Evolutionary conservation across 2,329 filamentous ascomycete genomes (phyloP).

Genomic region (Stachybotrys chlorohalonatus): DNA sequence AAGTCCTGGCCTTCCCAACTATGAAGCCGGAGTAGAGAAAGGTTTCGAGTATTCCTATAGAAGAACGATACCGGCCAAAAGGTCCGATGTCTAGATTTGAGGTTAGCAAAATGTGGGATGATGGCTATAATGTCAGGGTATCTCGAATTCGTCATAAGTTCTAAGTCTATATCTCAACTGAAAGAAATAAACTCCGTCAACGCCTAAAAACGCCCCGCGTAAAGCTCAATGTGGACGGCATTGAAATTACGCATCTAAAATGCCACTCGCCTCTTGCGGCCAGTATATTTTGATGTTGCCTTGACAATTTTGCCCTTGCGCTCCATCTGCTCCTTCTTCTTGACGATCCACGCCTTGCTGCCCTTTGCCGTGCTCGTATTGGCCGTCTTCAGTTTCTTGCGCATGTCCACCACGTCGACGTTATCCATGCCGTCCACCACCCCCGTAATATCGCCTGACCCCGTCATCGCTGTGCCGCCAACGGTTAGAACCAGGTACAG

Average conservation of each 20-base stretch:
- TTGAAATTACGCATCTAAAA: conserved; percentile 42
- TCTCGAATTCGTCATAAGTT: not conserved
- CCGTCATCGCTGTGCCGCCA: conserved; percentile 47
- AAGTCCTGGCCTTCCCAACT: conserved; percentile 93
- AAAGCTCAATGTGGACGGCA: too few relatives aligned
- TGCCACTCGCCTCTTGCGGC: conserved; percentile 69
- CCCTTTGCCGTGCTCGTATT: conserved; percentile 63
- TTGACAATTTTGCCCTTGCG: conserved; percentile 93
- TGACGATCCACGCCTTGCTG: conserved; percentile 73
- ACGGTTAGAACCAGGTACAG: conserved; percentile 93
- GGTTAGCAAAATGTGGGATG: not conserved
- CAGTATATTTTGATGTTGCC: conserved; percentile 85
- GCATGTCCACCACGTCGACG: conserved; percentile 71
- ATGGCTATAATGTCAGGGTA: not conserved
- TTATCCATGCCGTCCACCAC: conserved; percentile 84
- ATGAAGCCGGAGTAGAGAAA: conserved; percentile 55
- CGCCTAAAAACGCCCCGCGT: conserved; percentile 10
- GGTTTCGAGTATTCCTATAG: too few relatives aligned
- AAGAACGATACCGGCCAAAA: too few relatives aligned
- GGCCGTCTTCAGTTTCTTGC: conserved; percentile 37
- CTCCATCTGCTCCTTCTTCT: conserved; percentile 90
- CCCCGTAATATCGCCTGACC: conserved; percentile 75
- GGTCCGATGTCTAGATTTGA: too few relatives aligned
- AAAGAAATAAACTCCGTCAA: not conserved
- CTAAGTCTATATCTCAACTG: not conserved